Evolutionary conservation across 2,329 filamentous ascomycete genomes (phyloP).

Genomic region (Stenocarpella maydis): DNA sequence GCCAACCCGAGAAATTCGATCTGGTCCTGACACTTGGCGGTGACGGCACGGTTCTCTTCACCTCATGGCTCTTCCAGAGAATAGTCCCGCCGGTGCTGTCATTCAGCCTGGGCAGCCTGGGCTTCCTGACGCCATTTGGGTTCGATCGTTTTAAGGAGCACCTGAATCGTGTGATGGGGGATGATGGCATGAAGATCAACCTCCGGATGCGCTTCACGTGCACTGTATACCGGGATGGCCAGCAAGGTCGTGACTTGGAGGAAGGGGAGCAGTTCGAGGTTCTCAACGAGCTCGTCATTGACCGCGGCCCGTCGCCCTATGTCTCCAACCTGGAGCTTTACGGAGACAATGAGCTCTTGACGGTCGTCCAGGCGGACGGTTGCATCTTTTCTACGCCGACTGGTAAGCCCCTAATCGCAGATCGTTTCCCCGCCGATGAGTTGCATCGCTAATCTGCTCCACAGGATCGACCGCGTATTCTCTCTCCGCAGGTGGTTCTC

Average conservation of each 20-base stretch:
- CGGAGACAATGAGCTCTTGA: constrained; percentile 92
- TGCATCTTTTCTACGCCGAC: constrained; percentile 98
- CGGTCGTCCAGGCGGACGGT: constrained; percentile 94
- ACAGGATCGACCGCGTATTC: constrained; percentile 89
- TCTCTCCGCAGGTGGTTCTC: constrained; percentile 90
- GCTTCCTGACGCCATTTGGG: constrained; percentile 89
- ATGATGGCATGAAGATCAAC: constrained; percentile 95
- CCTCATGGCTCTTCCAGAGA: constrained; percentile 91
- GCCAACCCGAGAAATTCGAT: constrained; percentile 92
- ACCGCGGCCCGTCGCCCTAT: constrained; percentile 94
- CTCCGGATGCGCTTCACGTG: constrained; percentile 99
- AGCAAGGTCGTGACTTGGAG: constrained; percentile 70
- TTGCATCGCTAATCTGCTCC: constrained; percentile 30
- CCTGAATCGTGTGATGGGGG: constrained; percentile 89
- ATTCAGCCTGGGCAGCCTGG: constrained; percentile 84
- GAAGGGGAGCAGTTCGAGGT: constrained; percentile 98
- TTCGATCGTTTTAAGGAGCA: constrained; percentile 89
- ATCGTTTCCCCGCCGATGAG: not conserved
- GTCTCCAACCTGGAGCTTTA: constrained; percentile 97
- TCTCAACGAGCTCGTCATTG: constrained; percentile 97
- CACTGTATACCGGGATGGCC: constrained; percentile 84
- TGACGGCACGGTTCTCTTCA: constrained; percentile 87
- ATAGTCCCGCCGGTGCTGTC: constrained; percentile 86
- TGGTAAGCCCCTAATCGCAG: constrained; percentile 52
- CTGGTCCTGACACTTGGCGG: constrained; percentile 88